Evolutionary conservation across 192 early-diverging fungal species (phyloP), one percentile per base, ranked within the genome.

Genomic region (Umbelopsis sp.): DNA sequence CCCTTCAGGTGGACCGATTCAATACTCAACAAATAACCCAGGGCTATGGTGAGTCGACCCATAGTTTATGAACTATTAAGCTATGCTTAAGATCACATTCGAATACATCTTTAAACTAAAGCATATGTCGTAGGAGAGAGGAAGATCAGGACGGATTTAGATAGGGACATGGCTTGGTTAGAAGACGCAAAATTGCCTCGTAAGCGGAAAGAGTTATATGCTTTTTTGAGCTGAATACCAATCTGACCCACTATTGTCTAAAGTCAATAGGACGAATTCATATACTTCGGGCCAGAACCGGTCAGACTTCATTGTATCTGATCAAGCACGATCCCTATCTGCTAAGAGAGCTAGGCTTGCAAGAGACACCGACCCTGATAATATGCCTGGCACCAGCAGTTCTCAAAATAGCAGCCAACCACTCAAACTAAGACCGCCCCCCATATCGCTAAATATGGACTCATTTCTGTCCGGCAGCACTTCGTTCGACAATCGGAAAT

Each of bases 261-360:
- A 22, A 61, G 55, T 7, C 18, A 61, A 61, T 35, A 4, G 27
- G 33, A 35, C 27, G 27, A 61, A 33, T 61, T 1, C 2, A 15
- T 61, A 7, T 30, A 35, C 30, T 12, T 33, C 55, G 27, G 35
- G 55, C 55, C 55, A 61, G 13, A 33, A 25, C 16, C 25, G 16
- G 25, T n/a, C 27, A 16, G 55, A 61, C 33, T 61, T n/a, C 15
- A 18, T 61, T 22, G 55, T 61, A 7, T 61, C 55, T 7, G 55
- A 61, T 35, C 55, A 61, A n/a, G 55, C 55, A 37, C 55, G 55
- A 15, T 22, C 55, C 5, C 33, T 61, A 6, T 61, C 55, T 11
- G 30, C 55, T 35, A 61, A 61, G 18, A 61, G 55, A 35, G 55
- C 55, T 13, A 27, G 55, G 11, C 33, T 61, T 16, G 27, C 55